phyloP scores from a whole-genome alignment of 371 early-diverging fungal species.

The Apophysomyces trapeziformis region DNA sequence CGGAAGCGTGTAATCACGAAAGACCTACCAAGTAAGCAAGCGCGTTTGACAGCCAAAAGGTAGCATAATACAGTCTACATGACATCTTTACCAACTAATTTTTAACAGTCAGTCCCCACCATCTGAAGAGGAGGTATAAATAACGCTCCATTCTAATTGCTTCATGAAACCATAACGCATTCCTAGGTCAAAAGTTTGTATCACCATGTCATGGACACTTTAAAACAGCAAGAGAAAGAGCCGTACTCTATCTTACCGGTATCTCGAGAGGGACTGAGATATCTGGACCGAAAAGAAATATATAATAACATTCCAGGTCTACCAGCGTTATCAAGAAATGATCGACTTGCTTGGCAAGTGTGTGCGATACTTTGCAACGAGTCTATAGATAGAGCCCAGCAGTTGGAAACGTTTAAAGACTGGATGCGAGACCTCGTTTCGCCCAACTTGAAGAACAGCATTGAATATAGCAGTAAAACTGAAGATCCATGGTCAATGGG shows the following conservation, averaged over 20 bases:
- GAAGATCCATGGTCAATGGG: conserved; percentile 33
- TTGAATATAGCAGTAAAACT: conserved; percentile 15
- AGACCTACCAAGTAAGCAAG: too few species aligned
- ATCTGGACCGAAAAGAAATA: conserved; percentile 30
- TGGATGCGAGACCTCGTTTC: conserved; percentile 45
- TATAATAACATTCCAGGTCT: conserved; percentile 29
- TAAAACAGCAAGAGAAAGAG: background rate
- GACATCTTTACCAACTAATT: too few species aligned
- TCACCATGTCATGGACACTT: conserved; percentile 21
- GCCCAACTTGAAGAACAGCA: conserved; percentile 14
- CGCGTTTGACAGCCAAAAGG: background rate
- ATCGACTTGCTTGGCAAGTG: conserved; percentile 23
- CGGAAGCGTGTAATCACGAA: too few species aligned
- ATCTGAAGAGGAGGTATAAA: background rate
- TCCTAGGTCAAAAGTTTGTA: conserved; percentile 6
- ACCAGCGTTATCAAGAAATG: conserved; percentile 25
- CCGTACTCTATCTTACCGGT: background rate
- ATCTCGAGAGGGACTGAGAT: conserved; percentile 23
- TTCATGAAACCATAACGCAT: background rate
- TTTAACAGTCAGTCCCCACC: background rate
- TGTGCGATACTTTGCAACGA: conserved; percentile 15
- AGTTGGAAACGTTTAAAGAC: conserved; percentile 35
- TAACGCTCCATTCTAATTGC: background rate
- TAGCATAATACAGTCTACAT: background rate
- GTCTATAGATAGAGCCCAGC: conserved; percentile 25